Evolutionary conservation across 371 early-diverging fungal genomes (phyloP).

Genomic region (Funneliformis caledonium): DNA sequence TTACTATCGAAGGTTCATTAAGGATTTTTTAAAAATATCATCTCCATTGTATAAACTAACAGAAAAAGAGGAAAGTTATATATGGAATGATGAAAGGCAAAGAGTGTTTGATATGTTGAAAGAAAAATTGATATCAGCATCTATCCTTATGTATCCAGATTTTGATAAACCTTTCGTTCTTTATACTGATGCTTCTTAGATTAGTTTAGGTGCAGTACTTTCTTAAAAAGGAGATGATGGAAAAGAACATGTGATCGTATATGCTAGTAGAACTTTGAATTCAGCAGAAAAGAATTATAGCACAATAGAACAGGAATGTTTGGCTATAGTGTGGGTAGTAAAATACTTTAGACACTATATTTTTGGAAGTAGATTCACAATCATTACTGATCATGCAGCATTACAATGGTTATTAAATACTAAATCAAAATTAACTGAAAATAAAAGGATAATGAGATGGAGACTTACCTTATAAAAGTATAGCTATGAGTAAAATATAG

Average conservation of each 20-base stretch:
- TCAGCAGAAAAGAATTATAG: background rate
- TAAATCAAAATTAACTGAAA: background rate
- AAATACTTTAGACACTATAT: background rate
- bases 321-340: background rate
- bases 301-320: background rate
- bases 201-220: constrained; percentile 47
- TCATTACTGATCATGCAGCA: background rate
- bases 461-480: no score
- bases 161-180: constrained; percentile 42
- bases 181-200: constrained; percentile 47
- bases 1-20: constrained; percentile 47
- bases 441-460: background rate
- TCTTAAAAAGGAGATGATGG: constrained; percentile 41
- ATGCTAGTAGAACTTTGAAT: background rate
- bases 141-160: constrained; percentile 45
- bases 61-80: background rate
- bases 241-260: constrained; percentile 33
- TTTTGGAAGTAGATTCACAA: background rate
- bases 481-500: no score
- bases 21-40: constrained; percentile 44
- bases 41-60: background rate
- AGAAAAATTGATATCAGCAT: constrained; percentile 27
- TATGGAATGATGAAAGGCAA: background rate
- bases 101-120: constrained; percentile 35
- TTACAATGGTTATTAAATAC: background rate